Conservation (phyloP, 1,139 yeast genomes). For the Wickerhamiella infanticola region DNA sequence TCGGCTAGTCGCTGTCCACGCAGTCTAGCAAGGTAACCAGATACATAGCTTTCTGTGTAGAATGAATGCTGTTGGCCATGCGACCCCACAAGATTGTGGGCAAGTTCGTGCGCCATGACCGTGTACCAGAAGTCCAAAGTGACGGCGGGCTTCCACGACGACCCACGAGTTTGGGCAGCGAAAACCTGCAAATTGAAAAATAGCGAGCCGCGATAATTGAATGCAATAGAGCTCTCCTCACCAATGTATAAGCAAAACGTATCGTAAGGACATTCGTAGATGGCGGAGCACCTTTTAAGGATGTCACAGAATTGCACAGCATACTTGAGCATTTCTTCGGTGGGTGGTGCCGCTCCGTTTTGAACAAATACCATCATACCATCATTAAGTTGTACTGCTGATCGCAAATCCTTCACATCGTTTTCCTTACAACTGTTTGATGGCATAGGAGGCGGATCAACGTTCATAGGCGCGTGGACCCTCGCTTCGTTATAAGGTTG, state of each 20-base stretch:
- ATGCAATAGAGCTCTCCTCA: slow-evolving; percentile 18
- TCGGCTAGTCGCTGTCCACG: not conserved
- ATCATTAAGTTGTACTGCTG: not conserved
- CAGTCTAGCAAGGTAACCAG: slow-evolving; percentile 9
- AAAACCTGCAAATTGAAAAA: slow-evolving; percentile 24
- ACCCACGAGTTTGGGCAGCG: slow-evolving; percentile 7
- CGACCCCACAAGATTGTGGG: slow-evolving; percentile 25
- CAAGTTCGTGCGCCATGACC: slow-evolving; percentile 28
- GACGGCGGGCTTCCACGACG: slow-evolving; percentile 6
- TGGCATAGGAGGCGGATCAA: not conserved
- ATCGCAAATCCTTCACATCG: not conserved
- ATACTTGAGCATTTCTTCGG: not conserved
- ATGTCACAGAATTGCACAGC: not conserved
- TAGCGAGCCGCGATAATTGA: slow-evolving; percentile 25
- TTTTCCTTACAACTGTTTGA: not conserved
- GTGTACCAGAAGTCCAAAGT: slow-evolving; percentile 27
- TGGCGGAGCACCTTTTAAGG: slow-evolving; percentile 6
- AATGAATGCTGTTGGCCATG: slow-evolving; percentile 28
- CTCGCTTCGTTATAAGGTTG: not conserved
- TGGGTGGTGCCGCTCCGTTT: not conserved
- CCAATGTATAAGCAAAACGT: slow-evolving; percentile 8
- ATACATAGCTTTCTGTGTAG: slow-evolving; percentile 23
- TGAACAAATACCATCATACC: not conserved
- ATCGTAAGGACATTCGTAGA: slow-evolving; percentile 14
- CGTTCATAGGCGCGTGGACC: not conserved